A percentile compares a stretch with the other conserved stretches of the same genome.
Conservation (phyloP, 1,139 yeast species). For the Protomyces inundatus region DNA sequence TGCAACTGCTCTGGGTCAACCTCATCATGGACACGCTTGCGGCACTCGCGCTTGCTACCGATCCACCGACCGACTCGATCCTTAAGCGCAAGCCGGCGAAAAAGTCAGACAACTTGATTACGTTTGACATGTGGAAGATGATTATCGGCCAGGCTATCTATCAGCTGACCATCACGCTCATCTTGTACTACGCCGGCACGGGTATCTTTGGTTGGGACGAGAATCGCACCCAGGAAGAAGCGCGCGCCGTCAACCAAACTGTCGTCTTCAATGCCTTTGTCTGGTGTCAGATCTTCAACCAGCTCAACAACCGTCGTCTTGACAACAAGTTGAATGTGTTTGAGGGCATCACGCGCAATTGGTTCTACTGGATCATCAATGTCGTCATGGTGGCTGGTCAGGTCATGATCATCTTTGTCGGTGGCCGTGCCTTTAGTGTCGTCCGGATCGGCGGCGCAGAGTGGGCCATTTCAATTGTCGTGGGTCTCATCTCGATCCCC, state of each 20-base stretch:
- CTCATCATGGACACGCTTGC: slow-evolving; percentile 97
- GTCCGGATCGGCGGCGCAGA: slow-evolving; percentile 69
- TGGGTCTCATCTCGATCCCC: slow-evolving; percentile 81
- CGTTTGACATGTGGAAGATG: slow-evolving; percentile 98
- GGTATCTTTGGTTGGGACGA: slow-evolving; percentile 45
- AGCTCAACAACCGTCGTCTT: slow-evolving; percentile 82
- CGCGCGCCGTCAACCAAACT: slow-evolving; percentile 53
- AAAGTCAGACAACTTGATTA: slow-evolving; percentile 69
- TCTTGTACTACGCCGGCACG: slow-evolving; percentile 71
- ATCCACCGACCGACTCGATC: slow-evolving; percentile 80
- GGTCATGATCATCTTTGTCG: slow-evolving; percentile 86
- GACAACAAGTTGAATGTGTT: slow-evolving; percentile 88
- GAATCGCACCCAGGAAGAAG: neutral
- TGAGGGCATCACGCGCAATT: slow-evolving; percentile 72
- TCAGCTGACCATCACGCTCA: slow-evolving; percentile 74
- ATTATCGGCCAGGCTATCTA: slow-evolving; percentile 77
- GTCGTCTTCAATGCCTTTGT: slow-evolving; percentile 93
- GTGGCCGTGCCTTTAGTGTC: slow-evolving; percentile 90
- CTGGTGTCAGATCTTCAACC: slow-evolving; percentile 94
- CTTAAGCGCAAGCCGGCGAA: slow-evolving; percentile 82
- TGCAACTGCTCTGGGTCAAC: slow-evolving; percentile 94
- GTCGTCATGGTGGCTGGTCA: slow-evolving; percentile 75
- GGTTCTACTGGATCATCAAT: slow-evolving; percentile 70
- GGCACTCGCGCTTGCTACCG: slow-evolving; percentile 95
- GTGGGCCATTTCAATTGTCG: slow-evolving; percentile 85